Evolutionary conservation across 768 basidiomycete species (phyloP), one percentile per base, ranked within the genome.

Genomic region (Agrocybe chaxingu): DNA sequence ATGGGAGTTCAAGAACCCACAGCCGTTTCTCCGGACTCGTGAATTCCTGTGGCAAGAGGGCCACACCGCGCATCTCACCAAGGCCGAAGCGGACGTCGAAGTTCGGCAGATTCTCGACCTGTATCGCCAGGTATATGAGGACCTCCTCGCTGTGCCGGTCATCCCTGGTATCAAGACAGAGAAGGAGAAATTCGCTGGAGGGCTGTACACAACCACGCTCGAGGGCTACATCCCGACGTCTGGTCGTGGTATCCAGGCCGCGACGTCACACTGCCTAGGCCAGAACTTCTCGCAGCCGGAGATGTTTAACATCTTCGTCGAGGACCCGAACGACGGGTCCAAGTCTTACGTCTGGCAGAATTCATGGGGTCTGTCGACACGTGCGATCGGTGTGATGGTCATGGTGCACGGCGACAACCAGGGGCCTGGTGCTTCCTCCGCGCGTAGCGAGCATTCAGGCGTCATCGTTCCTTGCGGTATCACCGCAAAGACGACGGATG

Each of bases 31-130:
- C 34, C 93, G 97, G 49, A 98, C 97, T 2, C 91, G 97, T 65
- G 97, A 99, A 73, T 99, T 98, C 80, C 76, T 99, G n/a, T 99
- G 97, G 97, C 97, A 99, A 73, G 97, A 99, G 70, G 97, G 97
- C 34, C 97, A 99, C 74, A 98, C 97, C 7, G 96, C 97, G 3
- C 84, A 88, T 70, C 78, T 95, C 39, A 91, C 88, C 57, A 89
- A 95, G 69, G 64, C 74, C 3, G 96, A 98, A 67, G 96, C 96
- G 19, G 97, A 92, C 62, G 74, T 71, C 45, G 97, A 98, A 71
- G 97, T 98, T 11, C 83, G 79, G 13, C 81, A 96, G 50, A 98
- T 99, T 60, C 87, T 99, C 60, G 94, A 97, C 49, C 85, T 98
- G 54, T 99, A 99, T 73, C 86, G 90, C 32, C 87, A 84, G 50